Evolutionary conservation across 495 filamentous ascomycete species (phyloP), one percentile per base, ranked within the genome.

Genomic region (Penicillium roqueforti): DNA sequence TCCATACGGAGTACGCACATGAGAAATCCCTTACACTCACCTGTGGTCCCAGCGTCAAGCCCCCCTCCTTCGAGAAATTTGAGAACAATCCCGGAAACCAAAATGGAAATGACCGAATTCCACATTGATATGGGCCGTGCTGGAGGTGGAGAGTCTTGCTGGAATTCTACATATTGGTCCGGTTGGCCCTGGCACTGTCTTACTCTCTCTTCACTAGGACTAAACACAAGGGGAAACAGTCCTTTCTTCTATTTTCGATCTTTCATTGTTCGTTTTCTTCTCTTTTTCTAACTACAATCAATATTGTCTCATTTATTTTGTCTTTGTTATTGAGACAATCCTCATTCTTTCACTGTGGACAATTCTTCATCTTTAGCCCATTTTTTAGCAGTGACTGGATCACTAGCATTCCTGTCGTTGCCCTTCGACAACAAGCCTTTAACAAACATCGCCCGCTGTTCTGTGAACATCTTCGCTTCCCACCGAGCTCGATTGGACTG

Each of bases 331-430:
- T 45, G 47, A 42, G 47, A 58, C 59, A 58, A 61, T 55, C 53
- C 23, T 46, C 59, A 48, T 61, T 57, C 34, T 47, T 20, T 25
- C 45, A n/a, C 37, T 45, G 53, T 63, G 59, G 59, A 57, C 60
- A 34, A 51, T 44, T 40, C 57, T 40, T 54, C 47, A 40, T 55
- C 57, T 63, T 47, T 57, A 42, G 47, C 42, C 36, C 39, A 34
- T 50, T 43, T 47, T 37, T 42, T 56, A 45, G 37, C 37, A 60
- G 63, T 67, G 71, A 68, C 66, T 56, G 66, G 58, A 19, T 68
- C 65, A 68, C 63, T 50, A 60, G 65, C 72, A 73, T 75, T 75
- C 72, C 65, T 63, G 68, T 69, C 62, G 72, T 75, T 73, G 67
- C 67, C 67, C 51, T 20, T 46, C 61, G 47, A 68, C 65, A 48